Conservation (phyloP, 2,329 filamentous ascomycete genomes). For the Alternaria tenuissima region DNA sequence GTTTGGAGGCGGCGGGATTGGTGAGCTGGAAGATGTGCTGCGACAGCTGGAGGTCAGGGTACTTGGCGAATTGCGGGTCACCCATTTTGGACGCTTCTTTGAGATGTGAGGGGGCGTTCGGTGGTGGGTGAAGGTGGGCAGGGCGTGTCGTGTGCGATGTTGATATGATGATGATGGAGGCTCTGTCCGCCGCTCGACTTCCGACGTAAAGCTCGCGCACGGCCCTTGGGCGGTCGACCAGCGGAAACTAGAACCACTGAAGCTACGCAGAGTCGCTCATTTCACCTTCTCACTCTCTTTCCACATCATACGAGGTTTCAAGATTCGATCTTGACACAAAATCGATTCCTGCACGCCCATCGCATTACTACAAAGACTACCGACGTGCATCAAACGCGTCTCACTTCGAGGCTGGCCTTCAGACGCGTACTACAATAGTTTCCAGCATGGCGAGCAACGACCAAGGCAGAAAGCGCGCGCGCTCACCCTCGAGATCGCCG, state of each 20-base stretch:
- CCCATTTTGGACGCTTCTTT: conserved; percentile 60
- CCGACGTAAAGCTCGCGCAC: conserved; percentile 21
- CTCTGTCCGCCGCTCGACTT: conserved; percentile 22
- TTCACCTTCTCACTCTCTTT: neutral
- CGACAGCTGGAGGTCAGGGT: conserved; percentile 79
- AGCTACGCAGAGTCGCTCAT: neutral
- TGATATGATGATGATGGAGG: conserved; percentile 27
- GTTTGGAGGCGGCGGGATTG: conserved; percentile 75
- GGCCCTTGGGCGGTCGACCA: conserved; percentile 9
- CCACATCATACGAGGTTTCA: neutral
- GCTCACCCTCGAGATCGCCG: conserved; percentile 47
- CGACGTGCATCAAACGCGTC: conserved; percentile 2
- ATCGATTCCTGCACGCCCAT: neutral
- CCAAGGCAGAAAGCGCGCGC: conserved; percentile 39
- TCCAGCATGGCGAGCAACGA: conserved; percentile 33
- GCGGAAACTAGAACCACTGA: conserved; percentile 9
- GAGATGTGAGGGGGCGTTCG: conserved; percentile 11
- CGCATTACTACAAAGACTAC: neutral
- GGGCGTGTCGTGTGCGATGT: conserved; percentile 15
- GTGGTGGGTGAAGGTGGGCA: conserved; percentile 15
- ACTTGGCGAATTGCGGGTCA: conserved; percentile 86
- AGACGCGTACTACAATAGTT: conserved; percentile 1
- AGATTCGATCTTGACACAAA: neutral
- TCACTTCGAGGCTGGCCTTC: conserved; percentile 4
- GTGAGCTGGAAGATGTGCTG: conserved; percentile 89